Evolutionary conservation across 306 rosid species (phyloP).

Genomic region (Cucurbita pepo): DNA sequence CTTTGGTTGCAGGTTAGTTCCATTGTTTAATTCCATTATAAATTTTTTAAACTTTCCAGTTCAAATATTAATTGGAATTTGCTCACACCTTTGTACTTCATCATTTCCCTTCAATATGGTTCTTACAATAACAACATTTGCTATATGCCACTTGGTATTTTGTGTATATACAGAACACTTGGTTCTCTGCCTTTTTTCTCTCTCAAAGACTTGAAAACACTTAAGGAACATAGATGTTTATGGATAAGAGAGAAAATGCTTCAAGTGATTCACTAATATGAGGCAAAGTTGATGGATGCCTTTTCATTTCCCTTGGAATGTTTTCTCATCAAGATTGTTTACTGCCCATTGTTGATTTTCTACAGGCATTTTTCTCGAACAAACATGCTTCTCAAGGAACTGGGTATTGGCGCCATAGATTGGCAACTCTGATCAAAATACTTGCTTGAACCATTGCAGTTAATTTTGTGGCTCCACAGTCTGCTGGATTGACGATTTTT

Average conservation of each 20-base stretch:
- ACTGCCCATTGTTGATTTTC: not conserved
- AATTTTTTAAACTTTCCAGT: not conserved
- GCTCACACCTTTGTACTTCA: not conserved
- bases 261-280: no score
- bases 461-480: not conserved
- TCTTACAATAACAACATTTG: not conserved
- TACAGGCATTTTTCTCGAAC: slow-evolving; percentile 87
- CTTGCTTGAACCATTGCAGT: not conserved
- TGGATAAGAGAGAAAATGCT: no score
- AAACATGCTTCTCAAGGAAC: slow-evolving; percentile 59
- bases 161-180: not conserved
- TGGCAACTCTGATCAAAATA: slow-evolving; percentile 55
- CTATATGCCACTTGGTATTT: not conserved
- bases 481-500: not conserved
- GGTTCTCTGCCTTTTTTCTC: not conserved
- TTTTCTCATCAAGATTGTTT: not conserved
- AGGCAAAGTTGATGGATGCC: not conserved
- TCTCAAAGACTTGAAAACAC: no score
- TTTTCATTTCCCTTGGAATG: not conserved
- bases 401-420: slow-evolving; percentile 44
- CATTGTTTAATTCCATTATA: not conserved
- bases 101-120: not conserved
- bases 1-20: slow-evolving; percentile 82
- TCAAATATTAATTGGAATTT: not conserved
- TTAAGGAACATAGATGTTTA: no score